Evolutionary conservation across 177 flowering plant genomes (phyloP).

Genomic region (Vitis hybrid): DNA sequence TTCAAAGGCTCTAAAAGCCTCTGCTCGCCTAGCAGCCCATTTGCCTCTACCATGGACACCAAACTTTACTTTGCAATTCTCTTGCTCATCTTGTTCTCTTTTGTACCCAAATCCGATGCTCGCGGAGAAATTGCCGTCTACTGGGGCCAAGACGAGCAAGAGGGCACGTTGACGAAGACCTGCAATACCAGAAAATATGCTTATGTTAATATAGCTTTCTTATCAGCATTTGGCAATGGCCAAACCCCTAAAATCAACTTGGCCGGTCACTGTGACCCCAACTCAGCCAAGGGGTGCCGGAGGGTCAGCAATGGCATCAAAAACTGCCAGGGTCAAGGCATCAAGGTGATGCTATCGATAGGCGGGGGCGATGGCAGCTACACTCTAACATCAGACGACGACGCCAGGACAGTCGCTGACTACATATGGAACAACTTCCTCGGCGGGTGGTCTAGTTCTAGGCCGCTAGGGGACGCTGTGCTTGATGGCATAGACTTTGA

Average conservation of each 20-base stretch:
- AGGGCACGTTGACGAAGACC: not conserved
- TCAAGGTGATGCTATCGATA: constrained; percentile 14
- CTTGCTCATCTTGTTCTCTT: too few species aligned
- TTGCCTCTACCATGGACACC: too few species aligned
- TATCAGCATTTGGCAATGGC: constrained; percentile 7
- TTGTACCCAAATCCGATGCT: too few species aligned
- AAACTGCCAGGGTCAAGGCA: constrained; percentile 1
- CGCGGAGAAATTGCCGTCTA: constrained; percentile 1
- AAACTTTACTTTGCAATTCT: too few species aligned
- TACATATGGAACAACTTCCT: constrained; percentile 9
- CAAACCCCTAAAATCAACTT: constrained; percentile 8
- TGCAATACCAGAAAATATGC: not conserved
- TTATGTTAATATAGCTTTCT: constrained; percentile 5
- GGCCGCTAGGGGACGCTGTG: constrained; percentile 9
- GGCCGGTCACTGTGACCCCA: constrained; percentile 7
- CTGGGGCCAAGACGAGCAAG: constrained; percentile 8
- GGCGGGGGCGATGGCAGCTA: constrained; percentile 6
- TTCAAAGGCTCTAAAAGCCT: too few species aligned
- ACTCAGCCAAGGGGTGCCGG: not conserved
- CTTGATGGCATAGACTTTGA: constrained; percentile 15
- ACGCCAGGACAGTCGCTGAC: constrained; percentile 1
- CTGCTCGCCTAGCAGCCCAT: too few species aligned
- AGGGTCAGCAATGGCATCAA: not conserved
- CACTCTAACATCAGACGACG: not conserved
- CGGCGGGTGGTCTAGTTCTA: not conserved